A percentile compares a stretch with the other conserved stretches of the same genome.
phyloP scores from a whole-genome alignment of 1,139 yeast species.

The Lizanozyma gosingica region DNA sequence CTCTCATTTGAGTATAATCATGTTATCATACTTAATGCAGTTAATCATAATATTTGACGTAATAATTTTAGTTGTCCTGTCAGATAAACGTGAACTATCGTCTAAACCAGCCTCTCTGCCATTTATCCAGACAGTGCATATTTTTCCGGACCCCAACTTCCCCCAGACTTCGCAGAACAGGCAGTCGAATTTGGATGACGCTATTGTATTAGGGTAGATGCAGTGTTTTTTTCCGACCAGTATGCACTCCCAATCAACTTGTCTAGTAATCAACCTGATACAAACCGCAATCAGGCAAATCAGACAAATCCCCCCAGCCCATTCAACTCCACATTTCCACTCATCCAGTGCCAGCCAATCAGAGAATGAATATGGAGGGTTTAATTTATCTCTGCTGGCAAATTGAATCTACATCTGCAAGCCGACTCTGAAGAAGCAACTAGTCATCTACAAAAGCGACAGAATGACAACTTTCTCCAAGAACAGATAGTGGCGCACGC shows the following conservation, averaged over 20 bases:
- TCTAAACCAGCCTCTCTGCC: background rate
- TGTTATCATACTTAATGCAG: too few relatives aligned
- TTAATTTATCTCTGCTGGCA: too few relatives aligned
- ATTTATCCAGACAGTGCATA: background rate
- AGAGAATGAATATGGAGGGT: too few relatives aligned
- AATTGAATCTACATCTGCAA: too few relatives aligned
- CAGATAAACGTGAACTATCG: background rate
- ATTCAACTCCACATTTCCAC: background rate
- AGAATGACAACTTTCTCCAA: too few relatives aligned
- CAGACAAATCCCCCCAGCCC: background rate
- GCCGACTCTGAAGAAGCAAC: too few relatives aligned
- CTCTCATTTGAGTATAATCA: background rate
- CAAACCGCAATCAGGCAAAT: background rate
- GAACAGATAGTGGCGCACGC: background rate
- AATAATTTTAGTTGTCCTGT: too few relatives aligned
- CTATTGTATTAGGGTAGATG: background rate
- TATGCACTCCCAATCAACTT: background rate
- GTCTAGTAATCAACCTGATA: background rate
- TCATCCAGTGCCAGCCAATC: too few relatives aligned
- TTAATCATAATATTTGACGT: too few relatives aligned
- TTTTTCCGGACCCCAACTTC: background rate
- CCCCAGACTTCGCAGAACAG: background rate
- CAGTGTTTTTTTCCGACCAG: background rate
- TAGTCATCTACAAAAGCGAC: too few relatives aligned
- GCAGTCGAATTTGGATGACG: background rate